phyloP scores from a whole-genome alignment of 495 filamentous ascomycete species.

The Copromyces sp. region DNA sequence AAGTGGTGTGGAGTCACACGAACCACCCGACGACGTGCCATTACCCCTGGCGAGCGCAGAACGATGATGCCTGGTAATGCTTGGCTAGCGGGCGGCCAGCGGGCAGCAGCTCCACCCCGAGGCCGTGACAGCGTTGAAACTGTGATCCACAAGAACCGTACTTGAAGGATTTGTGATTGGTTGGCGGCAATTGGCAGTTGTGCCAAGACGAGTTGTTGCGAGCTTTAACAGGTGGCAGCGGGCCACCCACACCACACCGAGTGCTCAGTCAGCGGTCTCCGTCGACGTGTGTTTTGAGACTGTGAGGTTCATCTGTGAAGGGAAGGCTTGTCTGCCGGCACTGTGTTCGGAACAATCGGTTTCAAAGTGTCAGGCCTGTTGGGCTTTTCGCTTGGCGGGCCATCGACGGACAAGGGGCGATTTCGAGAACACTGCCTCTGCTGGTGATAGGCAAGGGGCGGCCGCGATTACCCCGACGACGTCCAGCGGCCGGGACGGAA shows the following conservation, averaged over 20 bases:
- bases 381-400: not conserved
- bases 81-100: not conserved
- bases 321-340: not conserved
- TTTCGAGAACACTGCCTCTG: not conserved
- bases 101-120: not conserved
- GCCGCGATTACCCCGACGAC: not conserved
- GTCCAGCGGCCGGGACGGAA: not conserved
- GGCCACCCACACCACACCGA: not conserved
- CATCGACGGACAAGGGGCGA: not conserved
- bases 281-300: not conserved
- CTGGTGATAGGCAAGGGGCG: not conserved
- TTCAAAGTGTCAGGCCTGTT: slow-evolving; percentile 4
- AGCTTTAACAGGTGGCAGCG: not conserved
- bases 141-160: not conserved
- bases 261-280: not conserved
- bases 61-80: not conserved
- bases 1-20: not conserved
- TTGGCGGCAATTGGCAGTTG: not conserved
- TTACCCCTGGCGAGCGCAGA: not conserved
- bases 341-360: slow-evolving; percentile 13
- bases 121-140: not conserved
- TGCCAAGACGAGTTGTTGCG: not conserved
- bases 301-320: not conserved
- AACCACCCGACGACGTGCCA: not conserved
- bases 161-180: not conserved